These are phyloP conservation scores for Sarocladium strictum DNA, from an alignment of 2,329 filamentous ascomycete genomes.

Conservation along the genomic window DNA sequence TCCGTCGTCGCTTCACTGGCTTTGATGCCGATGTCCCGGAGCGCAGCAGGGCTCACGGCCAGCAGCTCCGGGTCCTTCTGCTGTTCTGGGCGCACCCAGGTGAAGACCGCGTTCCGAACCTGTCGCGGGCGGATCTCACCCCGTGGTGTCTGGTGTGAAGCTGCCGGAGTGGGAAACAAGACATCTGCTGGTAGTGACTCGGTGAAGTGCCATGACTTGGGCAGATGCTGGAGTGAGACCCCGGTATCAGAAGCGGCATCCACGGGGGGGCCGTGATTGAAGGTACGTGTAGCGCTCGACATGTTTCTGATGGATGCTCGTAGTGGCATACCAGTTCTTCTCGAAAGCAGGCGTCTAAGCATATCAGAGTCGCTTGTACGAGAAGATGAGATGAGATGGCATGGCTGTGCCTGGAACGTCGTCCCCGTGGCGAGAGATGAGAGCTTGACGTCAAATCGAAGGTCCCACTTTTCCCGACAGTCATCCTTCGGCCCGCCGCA, in stretches of 20 bases:
- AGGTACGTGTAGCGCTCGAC: neutral
- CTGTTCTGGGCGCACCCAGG: conserved; percentile 78
- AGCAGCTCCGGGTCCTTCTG: conserved; percentile 71
- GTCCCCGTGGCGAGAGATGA: neutral
- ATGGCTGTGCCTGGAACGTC: neutral
- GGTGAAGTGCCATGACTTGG: conserved; percentile 61
- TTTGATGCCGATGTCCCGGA: conserved; percentile 74
- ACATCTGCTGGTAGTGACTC: conserved; percentile 69
- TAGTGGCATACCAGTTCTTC: conserved; percentile 7
- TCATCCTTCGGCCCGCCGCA: neutral
- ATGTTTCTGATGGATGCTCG: conserved; percentile 8
- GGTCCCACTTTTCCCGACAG: neutral
- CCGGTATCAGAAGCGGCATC: conserved; percentile 16
- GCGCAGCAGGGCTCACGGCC: conserved; percentile 69
- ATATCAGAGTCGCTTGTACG: neutral
- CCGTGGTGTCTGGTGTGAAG: conserved; percentile 76
- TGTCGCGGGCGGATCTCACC: conserved; percentile 71
- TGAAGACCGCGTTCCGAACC: conserved; percentile 81
- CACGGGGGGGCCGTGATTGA: neutral
- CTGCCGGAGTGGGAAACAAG: conserved; percentile 70
- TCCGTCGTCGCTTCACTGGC: conserved; percentile 61
- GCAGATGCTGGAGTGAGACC: conserved; percentile 46
- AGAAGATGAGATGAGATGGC: neutral
- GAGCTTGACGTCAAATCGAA: neutral
- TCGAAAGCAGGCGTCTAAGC: neutral